Base-by-base conservation (phyloP, 768 basidiomycete species). In the Phlebiopsis flavidoalba region DNA sequence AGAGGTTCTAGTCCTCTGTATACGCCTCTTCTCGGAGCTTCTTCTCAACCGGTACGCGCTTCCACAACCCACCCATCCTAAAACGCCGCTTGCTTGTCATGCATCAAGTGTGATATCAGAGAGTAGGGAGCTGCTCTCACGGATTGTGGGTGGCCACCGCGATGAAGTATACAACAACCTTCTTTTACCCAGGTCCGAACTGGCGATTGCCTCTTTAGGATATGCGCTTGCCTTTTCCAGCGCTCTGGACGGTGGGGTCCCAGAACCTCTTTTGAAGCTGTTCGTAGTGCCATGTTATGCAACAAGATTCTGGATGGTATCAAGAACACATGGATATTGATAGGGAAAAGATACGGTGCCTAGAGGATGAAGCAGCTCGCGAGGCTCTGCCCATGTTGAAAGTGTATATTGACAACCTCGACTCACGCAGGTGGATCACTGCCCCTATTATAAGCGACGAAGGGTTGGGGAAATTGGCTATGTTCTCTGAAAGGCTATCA, bases 1-100 rank as follows among this genome's bases (percentile, higher is more conserved):
- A 43, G 68, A 70, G 53, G 57, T 65, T 19, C 65, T 71, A 11
- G 64, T 54, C 0, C 49, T 69, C 22, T 63, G 60, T 57, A 68
- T 70, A 53, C 64, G 64, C 12, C 65, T 70, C 17, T 63, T 59
- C 53, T 40, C 54, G 11, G 63, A 68, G 58, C 60, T 70, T 40
- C 56, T 66, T 47, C 62, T 53, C 26, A 43, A 37, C 11, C 60
- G 64, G 8, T 61, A 58, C 24, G 49, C 36, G 8, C 57, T 68
- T 24, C 67, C 64, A 2, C 43, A 47, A n/a, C 65, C 65, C 0
- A 37, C 36, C 8, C 51, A 55, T 19, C 36, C 57, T 17, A 53
- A 63, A 12, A 61, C 57, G 12, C 62, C 63, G 6, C 60, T 64
- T 7, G 57, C 62, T 21, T 52, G 56, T 15, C 62, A 65, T 53